phyloP scores from a whole-genome alignment of 345 rosid genomes.

The Citrus maxima region DNA sequence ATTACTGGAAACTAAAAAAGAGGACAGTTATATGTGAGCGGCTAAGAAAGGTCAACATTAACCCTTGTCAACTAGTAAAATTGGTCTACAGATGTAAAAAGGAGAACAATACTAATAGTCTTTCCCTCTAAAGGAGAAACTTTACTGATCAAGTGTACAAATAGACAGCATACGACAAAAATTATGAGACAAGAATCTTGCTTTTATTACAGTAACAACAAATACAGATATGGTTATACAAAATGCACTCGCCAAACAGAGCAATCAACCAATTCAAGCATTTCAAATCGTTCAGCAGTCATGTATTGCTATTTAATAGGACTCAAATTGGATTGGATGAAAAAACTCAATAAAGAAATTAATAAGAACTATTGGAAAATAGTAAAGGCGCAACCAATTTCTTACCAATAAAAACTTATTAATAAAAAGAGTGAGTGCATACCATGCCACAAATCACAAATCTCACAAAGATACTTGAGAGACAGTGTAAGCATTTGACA shows the following conservation, averaged over 20 bases:
- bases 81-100: background rate
- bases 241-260: background rate
- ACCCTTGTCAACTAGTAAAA: background rate
- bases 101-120: background rate
- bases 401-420: background rate
- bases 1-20: background rate
- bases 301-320: background rate
- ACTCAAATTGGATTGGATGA: background rate
- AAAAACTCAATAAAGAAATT: background rate
- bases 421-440: background rate
- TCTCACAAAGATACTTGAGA: background rate
- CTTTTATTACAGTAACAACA: background rate
- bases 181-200: background rate
- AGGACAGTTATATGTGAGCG: background rate
- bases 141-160: background rate
- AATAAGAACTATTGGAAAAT: background rate
- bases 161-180: background rate
- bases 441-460: background rate
- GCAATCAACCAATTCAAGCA: slow-evolving; percentile 1
- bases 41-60: background rate
- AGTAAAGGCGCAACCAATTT: background rate
- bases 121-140: background rate
- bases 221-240: background rate
- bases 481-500: slow-evolving; percentile 4
- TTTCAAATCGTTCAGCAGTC: background rate